Evolutionary conservation across 345 rosid genomes (phyloP).

Genomic region (Excoecaria agallocha): DNA sequence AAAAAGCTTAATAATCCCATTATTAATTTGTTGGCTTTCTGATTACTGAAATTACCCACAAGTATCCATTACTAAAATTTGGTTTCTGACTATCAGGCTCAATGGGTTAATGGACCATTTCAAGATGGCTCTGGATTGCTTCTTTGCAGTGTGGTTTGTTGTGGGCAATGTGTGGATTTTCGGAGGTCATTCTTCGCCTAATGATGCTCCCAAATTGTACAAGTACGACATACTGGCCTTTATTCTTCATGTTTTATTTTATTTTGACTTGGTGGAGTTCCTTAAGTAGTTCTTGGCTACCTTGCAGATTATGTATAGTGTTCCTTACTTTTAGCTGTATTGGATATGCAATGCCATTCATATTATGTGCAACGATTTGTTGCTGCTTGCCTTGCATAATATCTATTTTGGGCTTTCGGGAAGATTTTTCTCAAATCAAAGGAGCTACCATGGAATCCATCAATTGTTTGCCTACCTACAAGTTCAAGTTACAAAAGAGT

Average conservation of each 20-base stretch:
- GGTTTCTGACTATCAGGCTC: conserved; percentile 43
- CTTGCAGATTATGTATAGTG: conserved; percentile 83
- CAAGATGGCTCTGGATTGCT: conserved; percentile 88
- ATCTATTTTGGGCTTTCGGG: conserved; percentile 72
- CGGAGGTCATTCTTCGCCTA: conserved; percentile 70
- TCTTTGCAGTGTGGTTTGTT: conserved; percentile 95
- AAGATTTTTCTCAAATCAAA: conserved; percentile 68
- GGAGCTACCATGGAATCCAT: conserved; percentile 72
- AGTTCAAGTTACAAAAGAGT: conserved; percentile 47
- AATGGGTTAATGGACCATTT: conserved; percentile 71
- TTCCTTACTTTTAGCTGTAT: conserved; percentile 88
- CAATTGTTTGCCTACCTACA: conserved; percentile 69
- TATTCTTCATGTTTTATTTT: conserved; percentile 3
- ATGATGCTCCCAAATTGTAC: conserved; percentile 88
- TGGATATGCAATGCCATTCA: conserved; percentile 94
- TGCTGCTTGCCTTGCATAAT: conserved; percentile 92
- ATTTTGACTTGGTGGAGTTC: not conserved
- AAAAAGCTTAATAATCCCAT: no score
- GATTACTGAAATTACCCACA: not conserved
- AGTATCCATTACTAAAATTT: not conserved
- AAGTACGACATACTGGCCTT: conserved; percentile 33
- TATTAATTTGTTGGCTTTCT: conserved; percentile 12
- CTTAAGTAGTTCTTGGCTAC: conserved; percentile 18
- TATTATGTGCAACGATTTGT: conserved; percentile 83
- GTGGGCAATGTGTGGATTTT: conserved; percentile 96